Evolutionary conservation across 768 basidiomycete genomes (phyloP).

Genomic region (Suillus subaureus): DNA sequence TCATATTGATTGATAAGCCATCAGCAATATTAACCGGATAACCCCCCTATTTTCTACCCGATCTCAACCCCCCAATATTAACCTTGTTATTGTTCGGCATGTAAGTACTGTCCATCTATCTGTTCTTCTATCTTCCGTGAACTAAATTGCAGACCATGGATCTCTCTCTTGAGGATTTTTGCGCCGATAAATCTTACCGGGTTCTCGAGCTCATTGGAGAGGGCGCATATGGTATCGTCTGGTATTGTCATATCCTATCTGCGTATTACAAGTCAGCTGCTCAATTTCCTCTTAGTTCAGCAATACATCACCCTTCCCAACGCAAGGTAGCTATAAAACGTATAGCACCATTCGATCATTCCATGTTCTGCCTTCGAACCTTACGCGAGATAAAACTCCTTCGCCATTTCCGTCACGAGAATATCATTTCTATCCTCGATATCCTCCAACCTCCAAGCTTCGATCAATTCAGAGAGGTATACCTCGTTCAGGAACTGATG

Average conservation of each 20-base stretch:
- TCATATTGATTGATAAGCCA: conserved; percentile 8
- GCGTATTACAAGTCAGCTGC: conserved; percentile 9
- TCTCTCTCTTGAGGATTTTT: conserved; percentile 44
- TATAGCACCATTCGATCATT: conserved; percentile 93
- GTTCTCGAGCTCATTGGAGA: conserved; percentile 89
- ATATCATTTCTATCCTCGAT: conserved; percentile 95
- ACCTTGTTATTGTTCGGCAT: conserved; percentile 1
- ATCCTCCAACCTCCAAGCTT: conserved; percentile 81
- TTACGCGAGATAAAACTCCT: conserved; percentile 92
- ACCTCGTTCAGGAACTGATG: conserved; percentile 73
- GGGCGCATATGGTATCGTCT: conserved; percentile 93
- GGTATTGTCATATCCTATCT: conserved; percentile 35
- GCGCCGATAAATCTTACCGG: conserved; percentile 60
- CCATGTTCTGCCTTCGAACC: conserved; percentile 87
- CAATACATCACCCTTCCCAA: conserved; percentile 74
- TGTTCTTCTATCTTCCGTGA: conserved; percentile 1
- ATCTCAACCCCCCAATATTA: conserved; percentile 2
- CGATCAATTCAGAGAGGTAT: conserved; percentile 85
- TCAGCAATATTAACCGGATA: conserved; percentile 4
- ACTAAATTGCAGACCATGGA: conserved; percentile 19
- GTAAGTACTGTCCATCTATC: conserved; percentile 6
- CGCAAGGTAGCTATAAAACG: conserved; percentile 95
- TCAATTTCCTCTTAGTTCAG: conserved; percentile 49
- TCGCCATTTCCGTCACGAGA: conserved; percentile 81
- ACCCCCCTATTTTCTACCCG: neutral